A percentile compares a stretch with the other conserved stretches of the same genome.
These are phyloP conservation scores for Draba incana DNA, from an alignment of 345 rosid genomes.

Conservation along the genomic window DNA sequence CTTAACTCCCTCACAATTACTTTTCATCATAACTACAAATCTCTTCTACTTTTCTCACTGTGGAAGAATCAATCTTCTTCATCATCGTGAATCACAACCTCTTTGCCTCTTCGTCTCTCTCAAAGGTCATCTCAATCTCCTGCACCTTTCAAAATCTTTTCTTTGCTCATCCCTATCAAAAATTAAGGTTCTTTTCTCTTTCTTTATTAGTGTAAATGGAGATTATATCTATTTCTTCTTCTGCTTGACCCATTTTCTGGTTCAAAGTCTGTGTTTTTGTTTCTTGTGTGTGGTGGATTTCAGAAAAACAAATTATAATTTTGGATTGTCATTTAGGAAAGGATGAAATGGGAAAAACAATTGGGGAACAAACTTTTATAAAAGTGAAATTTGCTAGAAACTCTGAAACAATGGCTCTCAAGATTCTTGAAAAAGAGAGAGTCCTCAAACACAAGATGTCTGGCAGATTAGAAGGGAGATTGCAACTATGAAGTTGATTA, in stretches of 20 bases:
- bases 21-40: no score
- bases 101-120: constrained; percentile 41
- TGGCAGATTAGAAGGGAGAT: constrained; percentile 95
- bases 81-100: constrained; percentile 23
- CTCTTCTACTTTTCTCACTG: no score
- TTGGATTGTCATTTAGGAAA: constrained; percentile 50
- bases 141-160: constrained; percentile 1
- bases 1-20: no score
- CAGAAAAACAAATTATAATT: no score
- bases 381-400: constrained; percentile 96
- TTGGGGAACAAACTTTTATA: constrained; percentile 96
- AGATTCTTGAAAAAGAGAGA: constrained; percentile 95
- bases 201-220: background rate
- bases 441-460: constrained; percentile 96
- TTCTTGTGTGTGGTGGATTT: no score
- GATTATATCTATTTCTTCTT: background rate
- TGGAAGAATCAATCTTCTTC: background rate
- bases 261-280: no score
- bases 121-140: constrained; percentile 17
- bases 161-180: constrained; percentile 17
- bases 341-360: constrained; percentile 93
- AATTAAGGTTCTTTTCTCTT: constrained; percentile 26
- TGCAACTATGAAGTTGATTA: constrained; percentile 89
- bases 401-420: constrained; percentile 88
- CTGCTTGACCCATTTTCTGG: background rate